Percentiles rank a stretch among this genome's conserved stretches.
phyloP scores from a whole-genome alignment of 768 basidiomycete genomes.

The Crucibulum laeve region DNA sequence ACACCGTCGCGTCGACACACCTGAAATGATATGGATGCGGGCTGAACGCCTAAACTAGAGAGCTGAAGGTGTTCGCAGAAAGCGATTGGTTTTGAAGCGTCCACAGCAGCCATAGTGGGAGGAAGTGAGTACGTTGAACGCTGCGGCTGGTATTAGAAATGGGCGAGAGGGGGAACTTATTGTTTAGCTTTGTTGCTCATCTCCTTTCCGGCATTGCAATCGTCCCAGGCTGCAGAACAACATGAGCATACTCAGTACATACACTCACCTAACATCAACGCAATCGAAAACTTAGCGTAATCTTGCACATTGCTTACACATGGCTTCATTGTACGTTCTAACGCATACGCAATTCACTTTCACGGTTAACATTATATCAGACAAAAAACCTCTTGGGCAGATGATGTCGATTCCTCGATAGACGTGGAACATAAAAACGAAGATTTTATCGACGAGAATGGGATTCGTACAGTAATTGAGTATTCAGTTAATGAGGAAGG shows the following conservation, averaged over 20 bases:
- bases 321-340: conserved; percentile 28
- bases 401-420: conserved; percentile 59
- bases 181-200: conserved; percentile 12
- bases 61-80: conserved; percentile 93
- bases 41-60: conserved; percentile 93
- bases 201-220: conserved; percentile 1
- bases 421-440: conserved; percentile 55
- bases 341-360: background rate
- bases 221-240: no score
- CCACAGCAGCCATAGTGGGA: conserved; percentile 39
- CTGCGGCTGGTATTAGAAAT: conserved; percentile 1
- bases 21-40: conserved; percentile 96
- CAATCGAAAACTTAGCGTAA: no score
- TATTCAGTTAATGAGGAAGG: conserved; percentile 87
- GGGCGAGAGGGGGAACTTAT: background rate
- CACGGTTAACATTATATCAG: conserved; percentile 18
- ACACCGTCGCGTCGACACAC: conserved; percentile 44
- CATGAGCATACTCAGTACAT: no score
- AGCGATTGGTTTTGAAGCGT: conserved; percentile 72
- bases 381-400: conserved; percentile 81
- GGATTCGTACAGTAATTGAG: conserved; percentile 80
- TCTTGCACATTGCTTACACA: conserved; percentile 10
- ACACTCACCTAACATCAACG: no score
- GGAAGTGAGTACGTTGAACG: conserved; percentile 3
- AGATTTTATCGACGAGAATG: conserved; percentile 81